Evolutionary conservation across 2,329 filamentous ascomycete genomes (phyloP).

Genomic region (Colletotrichum brevisporum): DNA sequence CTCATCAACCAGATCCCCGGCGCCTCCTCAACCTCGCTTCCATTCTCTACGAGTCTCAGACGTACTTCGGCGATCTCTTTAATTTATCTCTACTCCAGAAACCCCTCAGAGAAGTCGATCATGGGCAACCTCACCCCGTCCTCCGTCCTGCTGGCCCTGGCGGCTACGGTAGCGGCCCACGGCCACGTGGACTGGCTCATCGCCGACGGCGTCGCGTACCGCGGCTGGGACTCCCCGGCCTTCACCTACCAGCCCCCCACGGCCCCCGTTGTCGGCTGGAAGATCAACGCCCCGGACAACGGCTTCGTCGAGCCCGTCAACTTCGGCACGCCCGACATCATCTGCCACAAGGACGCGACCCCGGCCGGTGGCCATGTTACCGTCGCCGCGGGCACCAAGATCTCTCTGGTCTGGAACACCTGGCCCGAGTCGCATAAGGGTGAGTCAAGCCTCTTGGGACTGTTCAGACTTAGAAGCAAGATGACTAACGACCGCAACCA

Average conservation of each 20-base stretch:
- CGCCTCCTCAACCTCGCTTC: not conserved
- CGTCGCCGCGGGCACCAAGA: slow-evolving; percentile 70
- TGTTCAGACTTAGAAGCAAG: not conserved
- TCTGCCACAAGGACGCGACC: slow-evolving; percentile 61
- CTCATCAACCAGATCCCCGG: slow-evolving; percentile 21
- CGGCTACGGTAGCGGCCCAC: slow-evolving; percentile 46
- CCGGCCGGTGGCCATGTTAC: slow-evolving; percentile 56
- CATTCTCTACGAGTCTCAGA: not conserved
- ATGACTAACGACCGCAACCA: not conserved
- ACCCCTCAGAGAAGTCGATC: not conserved
- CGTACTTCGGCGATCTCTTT: not conserved
- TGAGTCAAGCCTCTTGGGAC: not conserved
- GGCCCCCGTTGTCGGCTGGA: slow-evolving; percentile 49
- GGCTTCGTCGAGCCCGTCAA: slow-evolving; percentile 62
- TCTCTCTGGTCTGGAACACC: slow-evolving; percentile 74
- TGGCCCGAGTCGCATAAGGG: slow-evolving; percentile 75
- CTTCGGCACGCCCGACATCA: slow-evolving; percentile 58
- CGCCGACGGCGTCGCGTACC: slow-evolving; percentile 50
- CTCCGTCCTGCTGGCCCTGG: slow-evolving; percentile 43
- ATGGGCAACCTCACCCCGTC: slow-evolving; percentile 32
- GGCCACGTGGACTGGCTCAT: slow-evolving; percentile 51
- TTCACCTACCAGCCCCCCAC: slow-evolving; percentile 43
- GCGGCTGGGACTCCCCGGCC: slow-evolving; percentile 59
- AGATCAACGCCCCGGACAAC: slow-evolving; percentile 53
- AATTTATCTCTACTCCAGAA: not conserved